Conservation (phyloP, 2,329 filamentous ascomycete genomes). For the Corniculantispora saksenae region DNA sequence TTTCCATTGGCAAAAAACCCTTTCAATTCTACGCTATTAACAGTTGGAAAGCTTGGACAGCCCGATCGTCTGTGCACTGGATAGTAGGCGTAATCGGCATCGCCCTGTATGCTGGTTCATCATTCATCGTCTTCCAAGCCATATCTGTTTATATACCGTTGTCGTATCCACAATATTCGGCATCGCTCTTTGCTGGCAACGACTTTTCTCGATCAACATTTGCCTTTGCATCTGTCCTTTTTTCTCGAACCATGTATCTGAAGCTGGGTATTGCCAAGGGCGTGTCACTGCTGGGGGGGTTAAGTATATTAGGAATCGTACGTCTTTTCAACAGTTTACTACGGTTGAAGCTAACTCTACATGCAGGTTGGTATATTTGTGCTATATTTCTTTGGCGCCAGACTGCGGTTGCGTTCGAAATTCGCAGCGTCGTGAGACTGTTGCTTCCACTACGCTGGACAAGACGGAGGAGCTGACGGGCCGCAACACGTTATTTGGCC, state of each 20-base stretch:
- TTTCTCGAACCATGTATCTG: slow-evolving; percentile 58
- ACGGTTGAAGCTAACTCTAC: too few species aligned
- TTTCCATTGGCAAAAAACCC: too few species aligned
- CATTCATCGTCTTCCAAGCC: slow-evolving; percentile 59
- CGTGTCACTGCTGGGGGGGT: slow-evolving; percentile 56
- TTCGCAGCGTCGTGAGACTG: too few species aligned
- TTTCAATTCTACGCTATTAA: too few species aligned
- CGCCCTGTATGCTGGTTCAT: slow-evolving; percentile 51
- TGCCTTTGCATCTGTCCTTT: slow-evolving; percentile 61
- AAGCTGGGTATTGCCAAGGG: slow-evolving; percentile 62
- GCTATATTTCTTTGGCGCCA: slow-evolving; percentile 58
- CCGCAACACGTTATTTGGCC: too few species aligned
- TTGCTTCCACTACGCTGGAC: too few species aligned
- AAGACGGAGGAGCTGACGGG: too few species aligned
- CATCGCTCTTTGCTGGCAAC: slow-evolving; percentile 61
- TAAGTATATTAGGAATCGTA: slow-evolving; percentile 54
- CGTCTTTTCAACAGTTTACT: too few species aligned
- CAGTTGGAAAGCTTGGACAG: slow-evolving; percentile 63
- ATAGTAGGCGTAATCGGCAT: slow-evolving; percentile 59
- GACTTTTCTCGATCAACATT: slow-evolving; percentile 60
- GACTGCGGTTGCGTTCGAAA: slow-evolving; percentile 55
- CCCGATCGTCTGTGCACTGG: slow-evolving; percentile 52
- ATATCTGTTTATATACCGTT: slow-evolving; percentile 62
- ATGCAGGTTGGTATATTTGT: slow-evolving; percentile 63
- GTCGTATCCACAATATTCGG: slow-evolving; percentile 57